phyloP scores from a whole-genome alignment of 805 yeast species.

The Cyberlindnera mrakii region DNA sequence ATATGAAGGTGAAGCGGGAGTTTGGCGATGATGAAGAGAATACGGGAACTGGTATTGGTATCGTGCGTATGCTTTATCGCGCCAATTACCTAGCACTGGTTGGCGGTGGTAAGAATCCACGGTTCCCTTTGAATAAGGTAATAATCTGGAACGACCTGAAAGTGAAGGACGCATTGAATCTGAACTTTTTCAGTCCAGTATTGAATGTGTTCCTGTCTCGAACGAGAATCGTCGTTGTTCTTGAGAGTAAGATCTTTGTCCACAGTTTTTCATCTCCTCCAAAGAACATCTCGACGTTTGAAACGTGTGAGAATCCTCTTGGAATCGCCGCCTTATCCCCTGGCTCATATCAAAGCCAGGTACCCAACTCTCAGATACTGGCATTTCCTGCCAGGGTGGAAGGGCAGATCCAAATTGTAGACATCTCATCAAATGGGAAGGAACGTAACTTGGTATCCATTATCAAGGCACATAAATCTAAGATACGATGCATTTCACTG shows the following conservation, averaged over 20 bases:
- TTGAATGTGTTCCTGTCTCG: constrained; percentile 70
- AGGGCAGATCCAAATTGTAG: constrained; percentile 80
- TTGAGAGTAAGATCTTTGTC: constrained; percentile 60
- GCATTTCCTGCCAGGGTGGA: constrained; percentile 73
- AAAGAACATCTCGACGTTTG: constrained; percentile 36
- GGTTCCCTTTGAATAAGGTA: constrained; percentile 71
- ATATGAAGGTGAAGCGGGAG: constrained; percentile 57
- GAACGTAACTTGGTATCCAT: constrained; percentile 61
- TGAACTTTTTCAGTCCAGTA: constrained; percentile 76
- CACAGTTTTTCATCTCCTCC: constrained; percentile 84
- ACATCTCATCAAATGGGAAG: constrained; percentile 59
- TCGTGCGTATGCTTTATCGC: constrained; percentile 76
- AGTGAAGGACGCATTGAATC: constrained; percentile 59
- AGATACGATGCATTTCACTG: constrained; percentile 55
- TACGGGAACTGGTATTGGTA: constrained; percentile 54
- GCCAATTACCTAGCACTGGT: constrained; percentile 87
- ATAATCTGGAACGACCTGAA: constrained; percentile 91
- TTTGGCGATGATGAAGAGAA: constrained; percentile 27
- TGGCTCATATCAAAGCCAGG: constrained; percentile 19
- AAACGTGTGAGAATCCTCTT: constrained; percentile 23
- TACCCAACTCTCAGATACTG: constrained; percentile 37
- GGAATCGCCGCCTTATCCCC: constrained; percentile 24
- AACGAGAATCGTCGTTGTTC: constrained; percentile 66
- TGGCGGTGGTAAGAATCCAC: constrained; percentile 83
- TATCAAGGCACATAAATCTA: constrained; percentile 70